Base-by-base conservation (phyloP, 306 rosid species). In the Ormosia emarginata region DNA sequence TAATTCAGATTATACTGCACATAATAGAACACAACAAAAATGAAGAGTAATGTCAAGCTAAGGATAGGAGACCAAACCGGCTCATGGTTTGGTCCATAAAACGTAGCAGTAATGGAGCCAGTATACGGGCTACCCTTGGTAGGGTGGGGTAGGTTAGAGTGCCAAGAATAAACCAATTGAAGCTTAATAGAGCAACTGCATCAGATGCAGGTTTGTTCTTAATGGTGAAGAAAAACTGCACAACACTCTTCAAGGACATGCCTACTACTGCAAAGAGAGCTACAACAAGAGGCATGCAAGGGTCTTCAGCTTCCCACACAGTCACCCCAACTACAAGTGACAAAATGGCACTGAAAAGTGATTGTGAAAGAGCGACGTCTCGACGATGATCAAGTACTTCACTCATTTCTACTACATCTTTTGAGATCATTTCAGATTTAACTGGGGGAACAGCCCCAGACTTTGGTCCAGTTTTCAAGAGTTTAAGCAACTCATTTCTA, bases 91-190 rank as follows among this genome's bases (percentile, higher is more conserved):
- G 71, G 71, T 78, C 79, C 17, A 53, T 7, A 32, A 85, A 32
- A 24, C 85, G 74, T 1, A 40, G 63, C 29, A 83, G 84, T 9
- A 75, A 7, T n/a, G 92, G 92, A 70, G 87, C 82, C 66, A 90
- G 58, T 75, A 81, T 46, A 7, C 49, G 81, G 30, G 84, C 88
- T 32, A 88, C 79, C 71, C 61, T 88, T 44, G 97, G 96, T 32
- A 94, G 78, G 2, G 93, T 90, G 0, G 98, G 98, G 87, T 90
- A 92, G 34, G 89, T 80, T 67, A 93, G 86, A 47, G 90, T 88
- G 36, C 97, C 99, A 44, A 95, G 99, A 63, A 93, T 75, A 74
- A 93, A 93, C 86, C 97, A 95, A 83, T 95, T 95, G 87, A 93
- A 78, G 87, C 94, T 88, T 65, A 95, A 74, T 74, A 95, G 97